phyloP scores from a whole-genome alignment of 192 early-diverging fungal species.

The Linderina pennispora region DNA sequence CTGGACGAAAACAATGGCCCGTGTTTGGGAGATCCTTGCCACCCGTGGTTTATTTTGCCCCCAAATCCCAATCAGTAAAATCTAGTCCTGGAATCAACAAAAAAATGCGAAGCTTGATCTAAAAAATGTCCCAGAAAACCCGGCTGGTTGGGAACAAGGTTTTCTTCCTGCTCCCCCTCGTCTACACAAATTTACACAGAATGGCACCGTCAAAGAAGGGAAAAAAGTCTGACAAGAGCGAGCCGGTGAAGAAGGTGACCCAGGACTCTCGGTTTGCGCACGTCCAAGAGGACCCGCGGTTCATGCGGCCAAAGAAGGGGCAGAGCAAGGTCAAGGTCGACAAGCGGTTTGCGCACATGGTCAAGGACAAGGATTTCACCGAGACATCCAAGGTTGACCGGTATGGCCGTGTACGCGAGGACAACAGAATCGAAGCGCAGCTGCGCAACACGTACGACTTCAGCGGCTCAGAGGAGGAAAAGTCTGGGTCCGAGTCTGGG shows the following conservation, averaged over 20 bases:
- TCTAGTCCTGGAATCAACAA: too few relatives aligned
- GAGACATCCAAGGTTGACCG: conserved; percentile 38
- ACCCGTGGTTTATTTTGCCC: too few relatives aligned
- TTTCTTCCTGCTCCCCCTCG: too few relatives aligned
- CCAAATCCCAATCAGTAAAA: too few relatives aligned
- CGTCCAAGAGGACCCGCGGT: conserved; percentile 79
- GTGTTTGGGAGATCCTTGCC: too few relatives aligned
- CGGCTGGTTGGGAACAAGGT: too few relatives aligned
- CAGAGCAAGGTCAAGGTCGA: conserved; percentile 83
- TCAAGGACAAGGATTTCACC: conserved; percentile 64
- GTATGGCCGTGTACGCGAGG: conserved; percentile 29
- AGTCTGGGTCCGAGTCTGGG: conserved; percentile 5
- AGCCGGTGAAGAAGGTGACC: conserved; percentile 43
- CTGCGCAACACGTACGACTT: conserved; percentile 48
- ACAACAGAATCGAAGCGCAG: conserved; percentile 25
- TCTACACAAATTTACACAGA: too few relatives aligned
- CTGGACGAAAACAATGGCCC: too few relatives aligned
- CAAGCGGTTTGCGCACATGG: conserved; percentile 79
- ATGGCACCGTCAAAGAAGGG: too few relatives aligned
- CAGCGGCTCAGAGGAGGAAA: conserved; percentile 22
- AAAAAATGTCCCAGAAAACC: too few relatives aligned
- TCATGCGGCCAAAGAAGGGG: conserved; percentile 68
- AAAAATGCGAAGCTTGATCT: too few relatives aligned
- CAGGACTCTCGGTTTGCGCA: conserved; percentile 71
- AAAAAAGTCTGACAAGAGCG: too few relatives aligned